Percentiles rank a stretch among this genome's conserved stretches.
Conservation (phyloP, 108 stramenopile species). For the Nitzschia sp. region DNA sequence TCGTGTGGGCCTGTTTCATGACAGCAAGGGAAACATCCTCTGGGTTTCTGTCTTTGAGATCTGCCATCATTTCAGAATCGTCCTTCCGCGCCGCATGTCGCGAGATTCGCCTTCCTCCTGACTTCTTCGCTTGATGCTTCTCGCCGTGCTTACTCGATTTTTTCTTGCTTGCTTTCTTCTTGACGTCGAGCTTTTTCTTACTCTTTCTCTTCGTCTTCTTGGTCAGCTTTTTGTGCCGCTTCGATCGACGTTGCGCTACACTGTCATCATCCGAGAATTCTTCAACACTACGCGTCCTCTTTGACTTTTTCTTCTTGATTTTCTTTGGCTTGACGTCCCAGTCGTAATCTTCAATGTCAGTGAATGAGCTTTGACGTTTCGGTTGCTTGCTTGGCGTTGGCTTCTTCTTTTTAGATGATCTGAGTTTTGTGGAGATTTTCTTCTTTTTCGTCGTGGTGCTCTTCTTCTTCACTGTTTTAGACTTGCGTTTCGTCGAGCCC, state of each 20-base stretch:
- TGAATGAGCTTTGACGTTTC: neutral
- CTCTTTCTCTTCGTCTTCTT: neutral
- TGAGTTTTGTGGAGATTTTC: too few relatives aligned
- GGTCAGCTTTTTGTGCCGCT: neutral
- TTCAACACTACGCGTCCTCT: neutral
- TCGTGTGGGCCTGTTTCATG: too few relatives aligned
- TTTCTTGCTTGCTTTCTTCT: neutral
- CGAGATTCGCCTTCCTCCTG: neutral
- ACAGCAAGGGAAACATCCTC: neutral
- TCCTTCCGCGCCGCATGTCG: neutral
- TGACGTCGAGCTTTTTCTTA: neutral
- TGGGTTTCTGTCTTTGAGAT: neutral
- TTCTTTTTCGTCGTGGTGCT: too few relatives aligned
- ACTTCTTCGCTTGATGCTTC: neutral
- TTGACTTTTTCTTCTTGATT: neutral
- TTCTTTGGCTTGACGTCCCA: slow-evolving; percentile 3
- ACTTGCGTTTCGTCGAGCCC: neutral
- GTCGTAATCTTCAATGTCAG: slow-evolving; percentile 1
- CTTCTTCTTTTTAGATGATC: neutral
- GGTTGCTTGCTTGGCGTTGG: neutral
- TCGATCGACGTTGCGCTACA: neutral
- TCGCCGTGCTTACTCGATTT: neutral
- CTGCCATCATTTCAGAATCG: neutral
- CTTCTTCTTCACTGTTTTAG: neutral
- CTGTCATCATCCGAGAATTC: neutral